Evolutionary conservation across 768 basidiomycete genomes (phyloP).

Genomic region (Podaxis carcinomalis): DNA sequence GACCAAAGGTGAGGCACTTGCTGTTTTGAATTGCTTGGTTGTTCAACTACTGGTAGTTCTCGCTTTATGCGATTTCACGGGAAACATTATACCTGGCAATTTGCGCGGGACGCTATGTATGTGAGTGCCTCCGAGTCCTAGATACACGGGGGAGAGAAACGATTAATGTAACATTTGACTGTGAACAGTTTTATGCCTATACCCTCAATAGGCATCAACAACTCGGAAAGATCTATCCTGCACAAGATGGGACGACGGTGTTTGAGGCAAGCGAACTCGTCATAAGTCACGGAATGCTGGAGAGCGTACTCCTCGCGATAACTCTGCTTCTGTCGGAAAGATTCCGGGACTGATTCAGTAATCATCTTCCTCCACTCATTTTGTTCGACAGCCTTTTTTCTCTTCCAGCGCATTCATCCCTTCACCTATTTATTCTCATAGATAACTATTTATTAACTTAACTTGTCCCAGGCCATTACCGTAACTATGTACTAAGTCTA

Average conservation of each 20-base stretch:
- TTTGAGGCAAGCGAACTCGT: slow-evolving; percentile 9
- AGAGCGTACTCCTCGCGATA: slow-evolving; percentile 4
- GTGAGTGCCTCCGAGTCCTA: neutral
- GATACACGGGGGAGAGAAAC: neutral
- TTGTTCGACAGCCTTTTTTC: too few relatives aligned
- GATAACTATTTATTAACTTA: too few relatives aligned
- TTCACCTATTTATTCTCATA: too few relatives aligned
- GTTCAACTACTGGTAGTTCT: neutral
- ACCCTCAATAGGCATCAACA: slow-evolving; percentile 3
- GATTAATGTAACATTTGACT: neutral
- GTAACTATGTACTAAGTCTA: too few relatives aligned
- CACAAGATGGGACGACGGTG: slow-evolving; percentile 3
- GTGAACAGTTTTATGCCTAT: slow-evolving; percentile 7
- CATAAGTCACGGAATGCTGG: neutral
- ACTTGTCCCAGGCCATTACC: too few relatives aligned
- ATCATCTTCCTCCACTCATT: neutral
- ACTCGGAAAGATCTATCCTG: slow-evolving; percentile 8
- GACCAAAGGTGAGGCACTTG: slow-evolving; percentile 12
- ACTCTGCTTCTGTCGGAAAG: slow-evolving; percentile 2
- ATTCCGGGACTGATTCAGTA: neutral
- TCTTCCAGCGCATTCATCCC: too few relatives aligned
- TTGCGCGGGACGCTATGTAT: slow-evolving; percentile 12
- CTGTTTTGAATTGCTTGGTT: neutral
- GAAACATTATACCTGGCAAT: slow-evolving; percentile 12
- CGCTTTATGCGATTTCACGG: slow-evolving; percentile 9